phyloP scores from a whole-genome alignment of 108 stramenopile species.

The Cyclostephanos tholiformis region DNA sequence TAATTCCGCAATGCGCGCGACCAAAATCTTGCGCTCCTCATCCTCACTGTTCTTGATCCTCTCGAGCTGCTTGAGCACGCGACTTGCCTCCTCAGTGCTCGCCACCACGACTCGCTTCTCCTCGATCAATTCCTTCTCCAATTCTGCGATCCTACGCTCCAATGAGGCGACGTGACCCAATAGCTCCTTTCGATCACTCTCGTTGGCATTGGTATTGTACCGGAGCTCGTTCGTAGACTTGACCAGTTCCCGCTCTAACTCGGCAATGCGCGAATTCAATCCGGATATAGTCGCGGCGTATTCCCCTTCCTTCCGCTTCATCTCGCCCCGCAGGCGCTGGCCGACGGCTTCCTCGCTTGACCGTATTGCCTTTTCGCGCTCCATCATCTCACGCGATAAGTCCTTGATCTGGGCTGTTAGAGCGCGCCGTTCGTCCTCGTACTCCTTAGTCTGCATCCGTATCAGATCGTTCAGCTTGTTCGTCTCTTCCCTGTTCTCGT shows the following conservation, averaged over 20 bases:
- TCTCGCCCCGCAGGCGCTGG: conserved; percentile 23
- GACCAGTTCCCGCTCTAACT: conserved; percentile 33
- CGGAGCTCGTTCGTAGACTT: conserved; percentile 36
- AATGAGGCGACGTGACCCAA: conserved; percentile 25
- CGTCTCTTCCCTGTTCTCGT: conserved; percentile 33
- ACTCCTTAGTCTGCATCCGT: conserved; percentile 31
- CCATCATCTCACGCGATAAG: conserved; percentile 39
- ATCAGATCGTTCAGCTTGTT: conserved; percentile 20
- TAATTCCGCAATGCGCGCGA: conserved; percentile 35
- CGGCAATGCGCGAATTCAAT: conserved; percentile 28
- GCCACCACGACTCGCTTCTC: conserved; percentile 37
- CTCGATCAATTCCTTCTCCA: conserved; percentile 45
- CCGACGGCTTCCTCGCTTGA: conserved; percentile 17
- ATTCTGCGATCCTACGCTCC: conserved; percentile 36
- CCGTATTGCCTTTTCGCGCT: conserved; percentile 32
- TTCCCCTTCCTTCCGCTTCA: conserved; percentile 38
- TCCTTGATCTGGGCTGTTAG: conserved; percentile 29
- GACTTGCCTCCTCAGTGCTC: conserved; percentile 43
- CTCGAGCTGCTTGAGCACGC: conserved; percentile 41
- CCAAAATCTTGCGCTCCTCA: conserved; percentile 30
- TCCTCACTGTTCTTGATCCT: conserved; percentile 33
- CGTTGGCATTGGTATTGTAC: conserved; percentile 20
- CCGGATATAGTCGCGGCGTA: conserved; percentile 24
- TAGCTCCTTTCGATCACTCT: conserved; percentile 23
- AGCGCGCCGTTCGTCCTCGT: conserved; percentile 24